Base-by-base conservation (phyloP, 768 basidiomycete genomes). In the Hygrocybe punicea region DNA sequence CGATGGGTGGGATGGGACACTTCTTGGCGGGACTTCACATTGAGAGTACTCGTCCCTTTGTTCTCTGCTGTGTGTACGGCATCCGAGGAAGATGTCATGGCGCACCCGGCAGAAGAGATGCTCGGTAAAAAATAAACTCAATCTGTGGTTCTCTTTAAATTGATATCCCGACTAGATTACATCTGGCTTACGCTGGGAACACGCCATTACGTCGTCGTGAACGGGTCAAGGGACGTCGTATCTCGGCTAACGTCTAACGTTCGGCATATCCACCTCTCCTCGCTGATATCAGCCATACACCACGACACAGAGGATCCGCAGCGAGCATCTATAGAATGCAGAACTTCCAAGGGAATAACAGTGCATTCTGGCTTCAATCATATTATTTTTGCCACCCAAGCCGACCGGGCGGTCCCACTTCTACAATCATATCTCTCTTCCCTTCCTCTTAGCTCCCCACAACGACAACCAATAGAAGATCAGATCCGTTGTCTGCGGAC, bases 31-130 rank as follows among this genome's bases (percentile, higher is more conserved):
- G 69, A 71, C 10, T 89, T 89, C 66, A 73, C 81, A 11, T 67
- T 75, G 4, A 74, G 75, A 19, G 73, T 89, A 1, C 65, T 91
- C 44, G 63, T 84, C 1, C 86, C 87, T 0, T 65, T 91, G 36
- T 87, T 89, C 64, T 87, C 87, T 19, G 87, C 85, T 0, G 83
- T 91, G 3, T 87, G 86, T 56, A 89, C 89, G 0, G 82, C 86
- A 3, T 76, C 84, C 0, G 75, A 76, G 40, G 73, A 77, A 9
- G 82, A 82, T 57, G 73, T 89, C 0, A 68, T 78, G 50, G 67
- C 73, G 1, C 81, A 89, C 63, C 88, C 87, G 1, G 77, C 82
- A 1, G 82, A 84, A 51, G 82, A 85, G 59, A 72, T 89, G 55
- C 76, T 91, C 16, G 88, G 87, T 84, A 60, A 24, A 81, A 65